Conservation (phyloP, 306 rosid genomes). For the Oxytropis ochrocephala region DNA sequence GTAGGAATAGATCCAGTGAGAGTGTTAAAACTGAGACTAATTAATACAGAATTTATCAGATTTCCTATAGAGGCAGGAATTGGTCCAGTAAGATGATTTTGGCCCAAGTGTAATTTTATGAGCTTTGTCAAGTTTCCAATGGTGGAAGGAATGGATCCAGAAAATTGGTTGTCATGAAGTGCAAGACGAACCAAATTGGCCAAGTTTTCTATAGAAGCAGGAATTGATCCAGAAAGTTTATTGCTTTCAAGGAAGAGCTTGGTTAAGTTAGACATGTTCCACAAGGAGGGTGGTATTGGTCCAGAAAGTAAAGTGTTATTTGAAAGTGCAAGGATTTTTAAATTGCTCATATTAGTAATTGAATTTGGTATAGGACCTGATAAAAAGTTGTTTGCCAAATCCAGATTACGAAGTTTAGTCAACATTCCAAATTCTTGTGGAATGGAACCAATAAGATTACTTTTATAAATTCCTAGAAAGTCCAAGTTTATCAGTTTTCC, state of each 20-base stretch:
- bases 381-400: not conserved
- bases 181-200: not conserved
- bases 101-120: fast-evolving
- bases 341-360: too few relatives aligned
- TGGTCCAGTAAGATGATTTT: not conserved
- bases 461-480: not conserved
- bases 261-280: not conserved
- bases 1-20: constrained; percentile 17
- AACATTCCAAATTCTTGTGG: constrained; percentile 17
- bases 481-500: not conserved
- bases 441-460: not conserved
- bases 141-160: constrained; percentile 18
- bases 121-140: constrained; percentile 24
- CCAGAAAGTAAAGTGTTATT: not conserved
- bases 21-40: not conserved
- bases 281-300: not conserved
- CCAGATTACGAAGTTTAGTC: not conserved
- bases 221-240: not conserved
- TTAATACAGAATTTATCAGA: not conserved
- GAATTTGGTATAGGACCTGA: too few relatives aligned
- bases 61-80: constrained; percentile 7
- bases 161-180: not conserved
- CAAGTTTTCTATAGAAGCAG: not conserved
- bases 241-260: not conserved
- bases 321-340: too few relatives aligned